Evolutionary conservation across 495 filamentous ascomycete species (phyloP).

Genomic region (Penicillium canariense): DNA sequence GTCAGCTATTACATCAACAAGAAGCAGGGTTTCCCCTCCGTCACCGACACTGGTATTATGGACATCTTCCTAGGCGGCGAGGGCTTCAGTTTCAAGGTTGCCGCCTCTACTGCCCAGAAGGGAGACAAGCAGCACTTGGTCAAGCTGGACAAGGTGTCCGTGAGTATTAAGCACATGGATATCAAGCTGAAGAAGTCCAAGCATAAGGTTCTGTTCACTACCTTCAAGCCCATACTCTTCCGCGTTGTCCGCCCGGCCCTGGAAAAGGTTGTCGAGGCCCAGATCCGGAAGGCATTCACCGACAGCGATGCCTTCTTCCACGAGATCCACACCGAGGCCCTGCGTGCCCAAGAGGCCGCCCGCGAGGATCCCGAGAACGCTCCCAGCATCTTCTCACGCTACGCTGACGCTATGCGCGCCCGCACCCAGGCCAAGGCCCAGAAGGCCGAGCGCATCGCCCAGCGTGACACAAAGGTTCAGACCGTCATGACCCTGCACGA

Average conservation of each 20-base stretch:
- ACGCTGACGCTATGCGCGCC: conserved; percentile 72
- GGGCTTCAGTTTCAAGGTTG: conserved; percentile 90
- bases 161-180: conserved; percentile 78
- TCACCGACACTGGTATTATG: conserved; percentile 86
- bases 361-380: conserved; percentile 70
- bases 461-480: conserved; percentile 66
- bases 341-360: conserved; percentile 65
- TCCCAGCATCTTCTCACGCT: conserved; percentile 84
- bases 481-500: conserved; percentile 85
- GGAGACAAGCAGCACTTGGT: conserved; percentile 79
- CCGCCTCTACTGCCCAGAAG: conserved; percentile 76
- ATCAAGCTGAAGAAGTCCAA: conserved; percentile 92
- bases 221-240: conserved; percentile 87
- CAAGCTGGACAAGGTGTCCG: conserved; percentile 86
- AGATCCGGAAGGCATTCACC: conserved; percentile 74
- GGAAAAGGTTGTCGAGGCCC: conserved; percentile 82
- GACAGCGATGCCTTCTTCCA: conserved; percentile 68
- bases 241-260: conserved; percentile 79
- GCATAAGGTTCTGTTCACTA: conserved; percentile 83
- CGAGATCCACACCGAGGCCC: conserved; percentile 77
- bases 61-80: conserved; percentile 86
- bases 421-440: conserved; percentile 70
- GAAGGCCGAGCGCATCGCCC: conserved; percentile 56
- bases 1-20: conserved; percentile 94
- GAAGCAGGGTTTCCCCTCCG: conserved; percentile 90